A percentile compares a stretch with the other conserved stretches of the same genome.
Conservation (phyloP, 1,284 basidiomycete species). For the Spongispora temasekensis region DNA sequence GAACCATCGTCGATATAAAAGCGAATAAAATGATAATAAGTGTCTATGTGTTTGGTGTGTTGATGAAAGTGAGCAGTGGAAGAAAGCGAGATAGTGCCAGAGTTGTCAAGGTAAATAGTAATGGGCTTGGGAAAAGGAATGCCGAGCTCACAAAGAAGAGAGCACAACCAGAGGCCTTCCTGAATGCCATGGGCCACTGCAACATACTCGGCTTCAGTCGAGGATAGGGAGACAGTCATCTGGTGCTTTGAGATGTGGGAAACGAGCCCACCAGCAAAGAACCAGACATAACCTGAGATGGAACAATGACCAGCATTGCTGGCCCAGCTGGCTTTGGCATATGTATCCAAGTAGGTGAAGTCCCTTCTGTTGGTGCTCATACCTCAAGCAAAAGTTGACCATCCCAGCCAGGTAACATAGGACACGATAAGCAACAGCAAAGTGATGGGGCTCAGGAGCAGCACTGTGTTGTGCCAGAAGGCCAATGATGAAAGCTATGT, state of each 20-base stretch:
- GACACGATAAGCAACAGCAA: neutral
- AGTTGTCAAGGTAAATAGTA: no score
- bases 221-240: neutral
- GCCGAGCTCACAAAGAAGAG: no score
- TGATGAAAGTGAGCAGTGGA: neutral
- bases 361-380: neutral
- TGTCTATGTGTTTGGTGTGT: conserved; percentile 31
- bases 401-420: neutral
- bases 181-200: neutral
- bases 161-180: neutral
- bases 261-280: neutral
- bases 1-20: conserved; percentile 21
- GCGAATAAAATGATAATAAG: conserved; percentile 33
- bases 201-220: neutral
- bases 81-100: neutral
- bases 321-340: conserved; percentile 2
- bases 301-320: neutral
- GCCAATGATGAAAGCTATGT: neutral
- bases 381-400: neutral
- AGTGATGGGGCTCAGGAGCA: neutral
- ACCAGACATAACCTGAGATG: neutral
- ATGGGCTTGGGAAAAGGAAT: no score
- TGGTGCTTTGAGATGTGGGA: neutral
- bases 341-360: neutral
- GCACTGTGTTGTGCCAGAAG: neutral